Percentiles rank a stretch among this genome's conserved stretches.
Conservation (phyloP, 305 asterid species). For the Salvia sclarea region DNA sequence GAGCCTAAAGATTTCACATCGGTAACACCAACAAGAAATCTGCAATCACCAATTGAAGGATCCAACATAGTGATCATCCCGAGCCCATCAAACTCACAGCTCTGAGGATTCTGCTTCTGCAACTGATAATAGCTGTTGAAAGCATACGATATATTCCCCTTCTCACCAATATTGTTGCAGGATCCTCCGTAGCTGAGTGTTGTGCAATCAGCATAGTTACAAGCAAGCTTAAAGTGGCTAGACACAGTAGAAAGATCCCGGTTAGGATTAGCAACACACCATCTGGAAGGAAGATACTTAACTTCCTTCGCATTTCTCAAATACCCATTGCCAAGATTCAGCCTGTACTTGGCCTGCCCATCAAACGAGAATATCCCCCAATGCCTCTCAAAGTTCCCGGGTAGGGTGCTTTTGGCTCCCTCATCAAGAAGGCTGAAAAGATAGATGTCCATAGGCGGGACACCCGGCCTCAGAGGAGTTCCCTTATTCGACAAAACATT, state of each 20-base stretch:
- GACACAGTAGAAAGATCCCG: conserved; percentile 64
- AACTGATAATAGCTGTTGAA: conserved; percentile 86
- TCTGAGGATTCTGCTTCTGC: conserved; percentile 65
- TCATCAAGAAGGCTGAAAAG: conserved; percentile 87
- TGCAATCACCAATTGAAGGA: conserved; percentile 86
- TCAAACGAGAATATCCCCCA: conserved; percentile 96
- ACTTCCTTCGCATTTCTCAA: conserved; percentile 72
- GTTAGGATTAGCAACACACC: conserved; percentile 88
- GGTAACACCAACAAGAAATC: conserved; percentile 80
- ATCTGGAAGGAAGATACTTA: conserved; percentile 75
- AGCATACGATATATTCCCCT: conserved; percentile 85
- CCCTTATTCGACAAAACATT: conserved; percentile 64
- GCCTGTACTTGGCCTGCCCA: conserved; percentile 80
- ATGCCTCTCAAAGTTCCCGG: conserved; percentile 88
- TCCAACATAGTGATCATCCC: conserved; percentile 86
- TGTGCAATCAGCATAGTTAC: conserved; percentile 87
- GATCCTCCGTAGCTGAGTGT: conserved; percentile 87
- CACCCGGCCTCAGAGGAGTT: conserved; percentile 81
- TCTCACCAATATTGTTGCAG: conserved; percentile 67
- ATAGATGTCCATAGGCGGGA: conserved; percentile 74
- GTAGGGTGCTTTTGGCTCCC: conserved; percentile 77
- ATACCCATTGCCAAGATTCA: conserved; percentile 72
- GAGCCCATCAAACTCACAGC: conserved; percentile 94
- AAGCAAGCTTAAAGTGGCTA: conserved; percentile 71
- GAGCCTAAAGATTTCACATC: conserved; percentile 46